phyloP scores from a whole-genome alignment of 176 grass and related monocot species.

The Tillandsia fasciculata region DNA sequence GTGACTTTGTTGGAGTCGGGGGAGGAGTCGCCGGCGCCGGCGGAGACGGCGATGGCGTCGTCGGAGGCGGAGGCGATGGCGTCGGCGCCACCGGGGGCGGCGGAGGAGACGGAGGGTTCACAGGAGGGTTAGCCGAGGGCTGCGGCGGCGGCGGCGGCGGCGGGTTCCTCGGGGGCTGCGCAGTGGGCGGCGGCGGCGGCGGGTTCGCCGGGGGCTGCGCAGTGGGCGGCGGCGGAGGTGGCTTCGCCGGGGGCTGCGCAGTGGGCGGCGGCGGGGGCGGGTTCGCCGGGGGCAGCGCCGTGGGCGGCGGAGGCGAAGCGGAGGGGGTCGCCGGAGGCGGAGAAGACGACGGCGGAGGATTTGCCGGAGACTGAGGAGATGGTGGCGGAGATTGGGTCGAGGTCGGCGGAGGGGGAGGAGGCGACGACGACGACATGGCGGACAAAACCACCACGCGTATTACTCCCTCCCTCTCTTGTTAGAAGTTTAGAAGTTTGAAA shows the following conservation, averaged over 20 bases:
- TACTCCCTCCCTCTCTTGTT: neutral
- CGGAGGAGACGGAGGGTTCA: neutral
- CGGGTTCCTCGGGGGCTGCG: neutral
- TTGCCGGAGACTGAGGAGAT: neutral
- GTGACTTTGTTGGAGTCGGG: neutral
- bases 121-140: slow-evolving; percentile 2
- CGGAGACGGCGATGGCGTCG: neutral
- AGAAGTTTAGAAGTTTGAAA: too few relatives aligned
- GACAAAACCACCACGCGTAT: neutral
- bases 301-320: slow-evolving; percentile 14
- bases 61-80: neutral
- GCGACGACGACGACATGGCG: neutral
- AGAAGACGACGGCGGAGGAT: slow-evolving; percentile 4
- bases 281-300: slow-evolving; percentile 9
- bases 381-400: neutral
- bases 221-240: neutral
- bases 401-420: neutral
- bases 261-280: slow-evolving; percentile 7
- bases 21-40: neutral
- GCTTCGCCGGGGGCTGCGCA: neutral
- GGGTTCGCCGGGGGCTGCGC: neutral
- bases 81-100: neutral
- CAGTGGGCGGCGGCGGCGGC: neutral
- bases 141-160: neutral
- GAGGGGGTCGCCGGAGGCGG: slow-evolving; percentile 6